Evolutionary conservation across 345 rosid species (phyloP), one percentile per base, ranked within the genome.

Genomic region (Gossypium australe): DNA sequence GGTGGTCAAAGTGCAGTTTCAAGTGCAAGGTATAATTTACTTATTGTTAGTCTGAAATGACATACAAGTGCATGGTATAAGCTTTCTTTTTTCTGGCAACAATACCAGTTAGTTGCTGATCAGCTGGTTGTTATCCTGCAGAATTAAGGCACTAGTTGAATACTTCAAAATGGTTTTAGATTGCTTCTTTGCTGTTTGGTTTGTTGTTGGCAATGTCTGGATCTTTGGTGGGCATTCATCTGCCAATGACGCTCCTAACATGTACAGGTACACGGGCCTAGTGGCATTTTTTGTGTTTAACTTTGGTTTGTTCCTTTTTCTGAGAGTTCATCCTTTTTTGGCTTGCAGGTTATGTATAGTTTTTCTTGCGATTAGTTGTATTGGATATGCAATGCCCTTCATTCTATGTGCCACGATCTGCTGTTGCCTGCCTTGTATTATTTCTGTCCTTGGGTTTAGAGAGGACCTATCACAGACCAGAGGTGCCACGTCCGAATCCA

Each of bases 121-220:
- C 49, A 34, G 24, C 70, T 22, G 17, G 25, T 80, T 72, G 72
- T 70, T 79, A 55, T 73, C 38, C 41, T 58, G 69, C 89, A 95
- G 98, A 73, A 75, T 93, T 76, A 95, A 95, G 84, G 94, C 83
- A 10, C 76, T 95, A 20, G 82, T 93, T 82, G 99, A 95, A 56
- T 91, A 95, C 84, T 93, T 90, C 82, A 95, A 95, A 81, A 93
- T 95, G 98, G 94, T 84, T 58, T 79, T 95, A 85, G 99, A 95
- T 85, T 95, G 99, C 85, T 95, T 95, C 84, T 95, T 95, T 82
- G 99, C 98, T 11, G 90, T 93, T 75, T 95, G 98, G 99, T 95
- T 95, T 83, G 98, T 95, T 80, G 97, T 95, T 74, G 99, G 99
- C 80, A 95, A 95, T 69, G 98, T 95, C 16, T 95, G 98, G 99